Percentiles rank a stretch among this genome's conserved stretches.
phyloP scores from a whole-genome alignment of 768 basidiomycete species.

The Rhodotorula babjevae region DNA sequence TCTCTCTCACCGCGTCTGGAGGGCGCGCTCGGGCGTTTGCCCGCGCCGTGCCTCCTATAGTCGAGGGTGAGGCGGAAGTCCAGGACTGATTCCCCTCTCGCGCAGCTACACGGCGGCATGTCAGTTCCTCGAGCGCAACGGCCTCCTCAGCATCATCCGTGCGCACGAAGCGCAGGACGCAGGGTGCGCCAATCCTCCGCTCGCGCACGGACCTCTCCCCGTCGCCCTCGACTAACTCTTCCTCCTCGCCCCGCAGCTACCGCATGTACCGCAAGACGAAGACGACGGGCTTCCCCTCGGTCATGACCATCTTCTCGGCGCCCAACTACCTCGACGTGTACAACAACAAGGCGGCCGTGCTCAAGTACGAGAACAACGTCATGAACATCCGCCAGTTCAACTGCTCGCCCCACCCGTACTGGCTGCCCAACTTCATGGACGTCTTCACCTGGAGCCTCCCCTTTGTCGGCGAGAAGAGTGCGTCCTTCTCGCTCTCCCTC shows the following conservation, averaged over 20 bases:
- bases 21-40: too few relatives aligned
- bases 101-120: conserved; percentile 90
- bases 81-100: neutral
- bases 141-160: conserved; percentile 89
- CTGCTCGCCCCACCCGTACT: conserved; percentile 91
- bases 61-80: neutral
- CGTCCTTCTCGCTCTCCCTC: conserved; percentile 40
- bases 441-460: conserved; percentile 98
- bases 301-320: conserved; percentile 99
- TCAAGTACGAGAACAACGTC: conserved; percentile 96
- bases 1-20: too few relatives aligned
- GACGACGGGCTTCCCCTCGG: conserved; percentile 95
- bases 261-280: conserved; percentile 99
- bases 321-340: conserved; percentile 98
- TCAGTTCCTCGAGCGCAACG: conserved; percentile 94
- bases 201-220: neutral
- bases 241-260: conserved; percentile 28
- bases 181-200: conserved; percentile 57
- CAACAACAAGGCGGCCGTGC: conserved; percentile 97
- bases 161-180: conserved; percentile 99
- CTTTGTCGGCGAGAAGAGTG: conserved; percentile 97
- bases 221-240: too few relatives aligned
- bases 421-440: conserved; percentile 99
- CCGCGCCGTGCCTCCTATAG: too few relatives aligned
- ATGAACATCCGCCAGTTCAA: conserved; percentile 99